Conservation (phyloP, 345 rosid species). For the Gossypium thurberi region DNA sequence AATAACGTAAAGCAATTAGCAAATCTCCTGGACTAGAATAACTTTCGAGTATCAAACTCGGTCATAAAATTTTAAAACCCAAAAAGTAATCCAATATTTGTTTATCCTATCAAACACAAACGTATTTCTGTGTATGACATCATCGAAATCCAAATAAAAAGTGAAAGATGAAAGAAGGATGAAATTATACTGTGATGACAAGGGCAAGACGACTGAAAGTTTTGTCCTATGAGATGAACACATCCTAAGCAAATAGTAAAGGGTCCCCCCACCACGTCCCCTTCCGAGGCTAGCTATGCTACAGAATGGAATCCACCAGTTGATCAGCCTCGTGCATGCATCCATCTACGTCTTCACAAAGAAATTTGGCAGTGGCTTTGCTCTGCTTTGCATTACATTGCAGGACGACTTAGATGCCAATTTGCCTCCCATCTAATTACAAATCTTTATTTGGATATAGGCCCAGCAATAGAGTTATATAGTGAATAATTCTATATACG, state of each 20-base stretch:
- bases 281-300: background rate
- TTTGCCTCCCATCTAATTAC: background rate
- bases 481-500: too few species aligned
- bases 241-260: background rate
- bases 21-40: too few species aligned
- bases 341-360: background rate
- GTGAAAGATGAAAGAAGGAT: too few species aligned
- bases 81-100: too few species aligned
- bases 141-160: background rate
- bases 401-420: background rate
- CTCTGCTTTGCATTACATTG: background rate
- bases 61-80: too few species aligned
- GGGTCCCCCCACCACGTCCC: background rate
- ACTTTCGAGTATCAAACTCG: too few species aligned
- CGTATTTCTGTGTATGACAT: background rate
- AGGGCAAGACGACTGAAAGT: background rate
- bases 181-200: background rate
- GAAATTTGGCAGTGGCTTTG: background rate
- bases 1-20: too few species aligned
- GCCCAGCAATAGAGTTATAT: too few species aligned
- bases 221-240: constrained; percentile 10
- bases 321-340: background rate
- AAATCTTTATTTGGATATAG: too few species aligned
- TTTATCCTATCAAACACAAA: background rate
- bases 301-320: background rate